Base-by-base conservation (phyloP, 2,329 filamentous ascomycete genomes). In the Cephalotrichum gorgonifer region DNA sequence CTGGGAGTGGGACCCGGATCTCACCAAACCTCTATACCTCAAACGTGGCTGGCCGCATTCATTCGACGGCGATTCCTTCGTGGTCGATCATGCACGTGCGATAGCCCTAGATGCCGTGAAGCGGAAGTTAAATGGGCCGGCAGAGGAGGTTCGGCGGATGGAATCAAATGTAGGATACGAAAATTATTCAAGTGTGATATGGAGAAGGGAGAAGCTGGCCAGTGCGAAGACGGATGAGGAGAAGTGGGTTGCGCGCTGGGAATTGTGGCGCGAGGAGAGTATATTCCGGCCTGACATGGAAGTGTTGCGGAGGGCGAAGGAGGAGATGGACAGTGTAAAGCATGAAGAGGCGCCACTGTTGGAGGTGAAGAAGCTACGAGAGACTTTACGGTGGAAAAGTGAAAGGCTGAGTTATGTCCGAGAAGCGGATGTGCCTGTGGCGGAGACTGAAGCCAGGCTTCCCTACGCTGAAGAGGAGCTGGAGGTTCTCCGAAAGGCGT, bases 51-150 rank as follows among this genome's bases (percentile, higher is more conserved):
- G 57, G 57, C 55, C 51, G 1, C 42, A 47, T 4, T 38, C 51
- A 4, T 58, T 58, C 41, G 50, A 56, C 43, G 54, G 50, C 11
- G 52, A 57, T 8, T 55, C 50, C 26, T 58, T 59, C 38, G 44
- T 54, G 9, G 47, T 50, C 4, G 54, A 54, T 8, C 43, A 28
- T 7, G 43, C 26, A 15, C 43, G 43, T 3, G 43, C 43, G 30
- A 15, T 12, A 4, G 30, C 30, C 11, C 11, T 15, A 11, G 11
- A 14, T 11, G 15, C 30, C 11, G 30, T 15, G 4, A 15, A 31
- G 30, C 12, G 30, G 11, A 5, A 15, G 3, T 31, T 31, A 4
- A 31, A 11, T 15, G 30, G 30, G 30, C 3, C 12, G 8, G 11
- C 3, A 15, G 3, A 14, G 12, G 4, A 12, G 30, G 11, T 31